phyloP scores from a whole-genome alignment of 2,329 filamentous ascomycete species.

The Ophiognomonia clavigignenti-juglandacearum region DNA sequence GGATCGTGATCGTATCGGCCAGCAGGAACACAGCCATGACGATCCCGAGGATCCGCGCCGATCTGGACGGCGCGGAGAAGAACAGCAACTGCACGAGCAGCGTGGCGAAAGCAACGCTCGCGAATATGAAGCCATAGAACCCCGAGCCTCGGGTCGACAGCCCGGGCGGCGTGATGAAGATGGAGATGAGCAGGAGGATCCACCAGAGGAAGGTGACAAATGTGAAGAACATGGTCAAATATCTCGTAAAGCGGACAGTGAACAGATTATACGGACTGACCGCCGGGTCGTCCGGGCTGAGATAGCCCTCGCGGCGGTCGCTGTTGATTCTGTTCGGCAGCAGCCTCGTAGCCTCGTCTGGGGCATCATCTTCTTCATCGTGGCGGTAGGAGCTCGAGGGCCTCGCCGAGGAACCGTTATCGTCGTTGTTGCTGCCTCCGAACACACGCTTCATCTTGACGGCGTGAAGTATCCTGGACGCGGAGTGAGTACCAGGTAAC shows the following conservation, averaged over 20 bases:
- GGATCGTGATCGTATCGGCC: conserved; percentile 72
- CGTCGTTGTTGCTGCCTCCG: conserved; percentile 14
- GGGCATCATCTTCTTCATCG: conserved; percentile 21
- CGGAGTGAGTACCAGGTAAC: too few relatives aligned
- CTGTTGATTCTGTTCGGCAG: conserved; percentile 63
- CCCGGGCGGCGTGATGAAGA: conserved; percentile 84
- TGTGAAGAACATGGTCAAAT: conserved; percentile 72
- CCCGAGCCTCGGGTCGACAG: conserved; percentile 85
- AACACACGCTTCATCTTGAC: conserved; percentile 11
- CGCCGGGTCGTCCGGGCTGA: conserved; percentile 76
- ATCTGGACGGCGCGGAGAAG: conserved; percentile 77
- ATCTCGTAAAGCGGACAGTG: conserved; percentile 77
- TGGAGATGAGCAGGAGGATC: conserved; percentile 80
- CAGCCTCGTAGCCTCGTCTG: conserved; percentile 58
- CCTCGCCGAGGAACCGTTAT: conserved; percentile 23
- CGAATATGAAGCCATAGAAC: conserved; percentile 84
- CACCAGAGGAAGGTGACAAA: conserved; percentile 84
- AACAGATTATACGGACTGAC: conserved; percentile 95
- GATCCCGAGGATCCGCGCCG: conserved; percentile 68
- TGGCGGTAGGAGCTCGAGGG: conserved; percentile 19
- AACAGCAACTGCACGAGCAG: conserved; percentile 76
- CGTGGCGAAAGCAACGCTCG: conserved; percentile 71
- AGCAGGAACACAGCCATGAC: conserved; percentile 63
- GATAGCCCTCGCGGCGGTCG: conserved; percentile 39
- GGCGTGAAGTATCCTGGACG: too few relatives aligned